Conservation (phyloP, 108 stramenopile genomes). For the Nitzschia sp. region DNA sequence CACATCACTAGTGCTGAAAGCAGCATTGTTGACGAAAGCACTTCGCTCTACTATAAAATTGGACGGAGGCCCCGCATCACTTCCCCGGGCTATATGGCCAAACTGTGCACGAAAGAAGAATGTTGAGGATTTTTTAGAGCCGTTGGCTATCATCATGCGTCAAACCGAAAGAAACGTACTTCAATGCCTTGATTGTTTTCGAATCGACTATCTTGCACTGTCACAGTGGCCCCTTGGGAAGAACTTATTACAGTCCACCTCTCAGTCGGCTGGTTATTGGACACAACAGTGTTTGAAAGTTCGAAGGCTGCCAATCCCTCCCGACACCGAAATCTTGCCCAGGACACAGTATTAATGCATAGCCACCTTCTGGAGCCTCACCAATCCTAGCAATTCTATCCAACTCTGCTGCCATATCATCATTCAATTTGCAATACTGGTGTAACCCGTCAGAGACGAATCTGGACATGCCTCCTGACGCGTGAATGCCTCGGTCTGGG, state of each 20-base stretch:
- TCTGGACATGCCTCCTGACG: constrained; percentile 15
- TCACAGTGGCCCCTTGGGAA: background rate
- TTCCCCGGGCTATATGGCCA: background rate
- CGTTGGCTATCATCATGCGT: too few relatives aligned
- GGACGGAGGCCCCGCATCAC: too few relatives aligned
- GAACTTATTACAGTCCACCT: background rate
- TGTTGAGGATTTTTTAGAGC: too few relatives aligned
- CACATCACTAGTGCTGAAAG: background rate
- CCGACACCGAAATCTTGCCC: background rate
- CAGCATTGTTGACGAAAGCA: background rate
- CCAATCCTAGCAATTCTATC: constrained; percentile 3
- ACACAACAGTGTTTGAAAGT: background rate
- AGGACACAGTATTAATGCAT: constrained; percentile 8
- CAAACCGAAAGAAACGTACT: too few relatives aligned
- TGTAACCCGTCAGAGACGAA: constrained; percentile 10
- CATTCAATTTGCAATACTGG: constrained; percentile 7
- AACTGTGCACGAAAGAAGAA: background rate
- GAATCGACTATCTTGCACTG: background rate
- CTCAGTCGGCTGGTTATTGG: background rate
- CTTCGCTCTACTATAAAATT: background rate
- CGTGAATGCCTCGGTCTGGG: background rate
- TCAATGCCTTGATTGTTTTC: background rate
- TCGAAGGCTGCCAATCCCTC: background rate
- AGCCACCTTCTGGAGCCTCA: background rate
- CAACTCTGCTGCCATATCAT: constrained; percentile 14